These are phyloP conservation scores for Xylaria cubensis DNA, from an alignment of 495 filamentous ascomycete genomes.

Conservation along the genomic window DNA sequence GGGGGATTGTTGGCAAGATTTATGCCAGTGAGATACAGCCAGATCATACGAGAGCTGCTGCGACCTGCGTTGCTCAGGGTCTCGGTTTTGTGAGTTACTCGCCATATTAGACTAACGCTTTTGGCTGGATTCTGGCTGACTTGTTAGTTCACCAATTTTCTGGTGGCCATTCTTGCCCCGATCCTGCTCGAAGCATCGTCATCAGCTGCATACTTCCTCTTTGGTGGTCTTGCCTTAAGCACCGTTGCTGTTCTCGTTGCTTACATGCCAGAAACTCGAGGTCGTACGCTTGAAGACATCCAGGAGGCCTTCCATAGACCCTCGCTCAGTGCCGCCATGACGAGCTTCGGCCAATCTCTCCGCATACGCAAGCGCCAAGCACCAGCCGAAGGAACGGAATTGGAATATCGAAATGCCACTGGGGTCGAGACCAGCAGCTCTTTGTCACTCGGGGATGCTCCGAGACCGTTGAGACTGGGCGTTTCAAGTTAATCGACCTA, in stretches of 20 bases:
- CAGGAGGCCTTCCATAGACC: slow-evolving; percentile 58
- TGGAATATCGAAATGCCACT: slow-evolving; percentile 21
- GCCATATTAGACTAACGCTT: background rate
- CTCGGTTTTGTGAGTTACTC: slow-evolving; percentile 33
- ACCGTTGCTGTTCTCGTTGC: slow-evolving; percentile 57
- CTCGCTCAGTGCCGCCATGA: slow-evolving; percentile 23
- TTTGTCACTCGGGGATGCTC: slow-evolving; percentile 28
- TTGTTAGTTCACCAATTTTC: slow-evolving; percentile 55
- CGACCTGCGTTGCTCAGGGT: slow-evolving; percentile 55
- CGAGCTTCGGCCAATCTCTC: slow-evolving; percentile 24
- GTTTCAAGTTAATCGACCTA: slow-evolving; percentile 13
- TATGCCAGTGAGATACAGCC: slow-evolving; percentile 66
- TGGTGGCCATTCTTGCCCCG: slow-evolving; percentile 70
- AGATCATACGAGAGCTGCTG: slow-evolving; percentile 58
- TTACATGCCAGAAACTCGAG: slow-evolving; percentile 69
- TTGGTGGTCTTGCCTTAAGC: slow-evolving; percentile 54
- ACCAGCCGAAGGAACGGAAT: slow-evolving; percentile 20
- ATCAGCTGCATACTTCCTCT: slow-evolving; percentile 68
- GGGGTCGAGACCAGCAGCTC: slow-evolving; percentile 27
- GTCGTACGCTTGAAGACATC: slow-evolving; percentile 62
- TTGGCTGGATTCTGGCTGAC: background rate
- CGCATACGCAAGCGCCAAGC: slow-evolving; percentile 23
- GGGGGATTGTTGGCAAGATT: slow-evolving; percentile 63
- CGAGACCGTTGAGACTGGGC: slow-evolving; percentile 31
- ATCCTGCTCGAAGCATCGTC: slow-evolving; percentile 63